Conservation (phyloP, 345 rosid genomes). For the Aquilaria sinensis region DNA sequence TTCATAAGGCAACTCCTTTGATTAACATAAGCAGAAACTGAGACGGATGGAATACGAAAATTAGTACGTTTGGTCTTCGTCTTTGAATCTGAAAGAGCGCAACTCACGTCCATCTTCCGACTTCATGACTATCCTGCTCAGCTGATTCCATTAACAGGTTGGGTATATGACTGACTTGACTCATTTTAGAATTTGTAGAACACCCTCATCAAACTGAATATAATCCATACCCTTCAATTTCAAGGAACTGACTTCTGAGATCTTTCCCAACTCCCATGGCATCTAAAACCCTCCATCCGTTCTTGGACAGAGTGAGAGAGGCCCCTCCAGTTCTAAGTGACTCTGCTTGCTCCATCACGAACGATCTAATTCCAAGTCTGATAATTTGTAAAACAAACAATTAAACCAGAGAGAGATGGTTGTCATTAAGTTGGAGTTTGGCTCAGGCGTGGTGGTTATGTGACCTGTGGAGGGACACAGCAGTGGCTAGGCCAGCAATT, state of each 20-base stretch:
- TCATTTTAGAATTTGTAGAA: no score
- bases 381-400: neutral
- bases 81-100: constrained; percentile 79
- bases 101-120: constrained; percentile 81
- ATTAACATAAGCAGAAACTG: neutral
- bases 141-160: constrained; percentile 59
- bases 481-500: constrained; percentile 87
- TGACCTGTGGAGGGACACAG: constrained; percentile 75
- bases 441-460: neutral
- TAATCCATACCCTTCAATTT: constrained; percentile 64
- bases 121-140: constrained; percentile 86
- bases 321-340: constrained; percentile 86
- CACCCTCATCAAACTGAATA: constrained; percentile 3
- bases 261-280: constrained; percentile 72
- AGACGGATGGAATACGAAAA: neutral
- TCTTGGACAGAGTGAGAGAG: constrained; percentile 88
- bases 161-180: constrained; percentile 12
- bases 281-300: constrained; percentile 92
- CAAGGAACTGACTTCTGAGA: constrained; percentile 71
- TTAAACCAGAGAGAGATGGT: neutral
- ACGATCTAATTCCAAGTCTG: constrained; percentile 69
- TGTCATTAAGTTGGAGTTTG: neutral
- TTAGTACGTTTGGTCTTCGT: constrained; percentile 70
- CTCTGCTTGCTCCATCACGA: constrained; percentile 84
- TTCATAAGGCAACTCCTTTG: neutral